Evolutionary conservation across 192 early-diverging fungal genomes (phyloP).

Genomic region (Umbelopsis vinacea): DNA sequence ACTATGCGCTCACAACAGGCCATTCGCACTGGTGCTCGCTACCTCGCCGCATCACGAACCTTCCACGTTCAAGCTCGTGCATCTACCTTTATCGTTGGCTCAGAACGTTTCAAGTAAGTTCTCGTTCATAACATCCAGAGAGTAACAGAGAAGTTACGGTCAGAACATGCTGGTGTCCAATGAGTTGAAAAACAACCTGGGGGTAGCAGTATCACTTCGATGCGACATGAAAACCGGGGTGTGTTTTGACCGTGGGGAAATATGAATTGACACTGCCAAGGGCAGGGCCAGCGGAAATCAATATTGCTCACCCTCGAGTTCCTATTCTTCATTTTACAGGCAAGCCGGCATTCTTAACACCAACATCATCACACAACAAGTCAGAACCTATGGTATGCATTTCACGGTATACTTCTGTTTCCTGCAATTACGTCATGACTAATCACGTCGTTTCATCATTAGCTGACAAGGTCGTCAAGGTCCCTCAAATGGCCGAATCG

Average conservation of each 20-base stretch:
- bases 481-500: constrained; percentile 97
- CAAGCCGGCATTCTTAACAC: constrained; percentile 17
- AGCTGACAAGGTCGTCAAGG: constrained; percentile 89
- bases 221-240: not conserved
- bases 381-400: constrained; percentile 34
- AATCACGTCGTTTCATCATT: not conserved
- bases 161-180: not conserved
- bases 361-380: constrained; percentile 24
- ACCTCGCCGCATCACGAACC: constrained; percentile 29
- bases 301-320: not conserved
- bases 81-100: constrained; percentile 20
- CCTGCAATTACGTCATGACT: constrained; percentile 1
- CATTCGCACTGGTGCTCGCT: constrained; percentile 19
- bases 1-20: not conserved
- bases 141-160: not conserved
- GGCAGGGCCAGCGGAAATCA: not conserved
- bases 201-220: not conserved
- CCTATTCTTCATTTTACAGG: constrained; percentile 1
- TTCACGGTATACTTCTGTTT: not conserved
- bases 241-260: constrained; percentile 19
- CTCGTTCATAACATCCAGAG: not conserved
- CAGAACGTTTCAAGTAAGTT: constrained; percentile 32
- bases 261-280: not conserved
- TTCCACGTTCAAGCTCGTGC: constrained; percentile 35
- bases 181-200: not conserved